phyloP scores from a whole-genome alignment of 2,329 filamentous ascomycete species.

The Epichloe scottii region DNA sequence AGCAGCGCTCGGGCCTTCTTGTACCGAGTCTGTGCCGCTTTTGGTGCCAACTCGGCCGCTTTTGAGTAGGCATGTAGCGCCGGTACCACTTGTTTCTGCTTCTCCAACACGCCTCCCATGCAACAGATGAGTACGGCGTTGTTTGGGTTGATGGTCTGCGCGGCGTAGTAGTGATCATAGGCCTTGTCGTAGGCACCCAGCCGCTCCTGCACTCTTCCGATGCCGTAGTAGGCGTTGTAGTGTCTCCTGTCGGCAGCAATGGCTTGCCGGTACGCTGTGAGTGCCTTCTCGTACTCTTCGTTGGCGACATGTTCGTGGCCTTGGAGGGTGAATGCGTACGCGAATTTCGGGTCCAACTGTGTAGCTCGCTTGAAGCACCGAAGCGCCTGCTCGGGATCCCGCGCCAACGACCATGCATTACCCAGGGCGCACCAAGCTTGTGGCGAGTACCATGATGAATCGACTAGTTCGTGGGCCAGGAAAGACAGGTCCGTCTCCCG shows the following conservation, averaged over 20 bases:
- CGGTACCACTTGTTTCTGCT: constrained; percentile 66
- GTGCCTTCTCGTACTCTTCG: constrained; percentile 92
- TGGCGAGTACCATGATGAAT: constrained; percentile 76
- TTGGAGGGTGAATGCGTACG: constrained; percentile 90
- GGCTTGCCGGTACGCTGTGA: constrained; percentile 74
- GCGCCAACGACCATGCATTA: constrained; percentile 84
- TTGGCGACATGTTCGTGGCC: constrained; percentile 93
- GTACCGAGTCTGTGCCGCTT: constrained; percentile 74
- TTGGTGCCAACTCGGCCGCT: constrained; percentile 71
- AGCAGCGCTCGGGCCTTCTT: constrained; percentile 84
- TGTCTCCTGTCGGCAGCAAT: constrained; percentile 79
- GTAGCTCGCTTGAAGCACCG: constrained; percentile 91
- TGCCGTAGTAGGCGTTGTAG: constrained; percentile 98
- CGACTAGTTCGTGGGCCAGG: constrained; percentile 79
- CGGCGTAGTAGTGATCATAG: constrained; percentile 80
- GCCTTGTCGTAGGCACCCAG: constrained; percentile 85
- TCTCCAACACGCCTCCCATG: constrained; percentile 81
- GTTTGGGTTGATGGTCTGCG: constrained; percentile 80
- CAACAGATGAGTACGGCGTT: constrained; percentile 89
- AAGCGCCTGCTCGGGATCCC: constrained; percentile 88
- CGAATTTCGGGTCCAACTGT: constrained; percentile 78
- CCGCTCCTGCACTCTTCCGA: constrained; percentile 72
- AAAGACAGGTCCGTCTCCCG: constrained; percentile 85
- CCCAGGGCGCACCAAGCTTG: constrained; percentile 94
- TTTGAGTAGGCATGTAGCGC: constrained; percentile 73